Conservation (phyloP, 805 yeast species). For the Jamesozyma hellenica region DNA sequence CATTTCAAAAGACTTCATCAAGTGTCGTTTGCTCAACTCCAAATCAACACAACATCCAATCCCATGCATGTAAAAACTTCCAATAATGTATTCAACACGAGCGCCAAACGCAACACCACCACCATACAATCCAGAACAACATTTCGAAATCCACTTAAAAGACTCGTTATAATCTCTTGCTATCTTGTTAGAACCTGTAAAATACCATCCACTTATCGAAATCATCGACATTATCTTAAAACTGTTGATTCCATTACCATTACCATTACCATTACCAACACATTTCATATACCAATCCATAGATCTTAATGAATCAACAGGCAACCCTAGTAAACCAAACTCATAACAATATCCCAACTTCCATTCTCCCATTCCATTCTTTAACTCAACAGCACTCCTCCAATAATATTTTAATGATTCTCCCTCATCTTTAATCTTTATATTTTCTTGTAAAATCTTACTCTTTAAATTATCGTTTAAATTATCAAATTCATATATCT, state of each 20-base stretch:
- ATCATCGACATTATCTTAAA: constrained; percentile 54
- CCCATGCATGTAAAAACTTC: constrained; percentile 58
- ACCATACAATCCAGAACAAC: constrained; percentile 39
- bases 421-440: constrained; percentile 22
- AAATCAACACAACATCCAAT: constrained; percentile 41
- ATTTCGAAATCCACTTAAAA: constrained; percentile 49
- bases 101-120: no score
- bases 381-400: constrained; percentile 46
- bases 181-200: constrained; percentile 55
- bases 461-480: constrained; percentile 18
- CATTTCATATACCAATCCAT: constrained; percentile 69
- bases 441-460: constrained; percentile 2
- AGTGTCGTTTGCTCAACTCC: constrained; percentile 40
- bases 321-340: constrained; percentile 48
- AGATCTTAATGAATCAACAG: constrained; percentile 45
- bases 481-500: constrained; percentile 40
- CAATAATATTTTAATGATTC: constrained; percentile 44
- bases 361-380: constrained; percentile 59
- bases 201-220: constrained; percentile 68
- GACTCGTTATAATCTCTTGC: constrained; percentile 54
- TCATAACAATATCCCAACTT: constrained; percentile 65
- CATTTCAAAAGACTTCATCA: constrained; percentile 48
- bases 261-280: constrained; percentile 29
- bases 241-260: neutral
- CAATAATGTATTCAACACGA: constrained; percentile 61